Base-by-base conservation (phyloP, 2,329 filamentous ascomycete species). In the Neofusicoccum sp. region DNA sequence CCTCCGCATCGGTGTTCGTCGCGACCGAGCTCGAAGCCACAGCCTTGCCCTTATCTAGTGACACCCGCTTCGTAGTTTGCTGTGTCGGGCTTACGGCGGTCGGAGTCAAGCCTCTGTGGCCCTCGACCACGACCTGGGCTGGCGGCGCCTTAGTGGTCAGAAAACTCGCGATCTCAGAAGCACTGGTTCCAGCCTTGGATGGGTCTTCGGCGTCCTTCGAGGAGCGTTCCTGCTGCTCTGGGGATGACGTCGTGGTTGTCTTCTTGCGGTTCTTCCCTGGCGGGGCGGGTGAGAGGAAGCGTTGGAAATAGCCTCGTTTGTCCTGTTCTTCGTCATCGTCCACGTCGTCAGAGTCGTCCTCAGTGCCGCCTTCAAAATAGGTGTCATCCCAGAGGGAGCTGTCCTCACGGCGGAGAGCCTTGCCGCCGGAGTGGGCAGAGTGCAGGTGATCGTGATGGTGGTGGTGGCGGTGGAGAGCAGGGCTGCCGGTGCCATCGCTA, bases 331-430 rank as follows among this genome's bases (percentile, higher is more conserved):
- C 48, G 30, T 75, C 73, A 36, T 76, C 74, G 6, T 63, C 54
- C 3, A 76, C 70, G 14, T 78, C 78, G 38, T 81, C 79, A 6
- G 64, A 58, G 4, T 76, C 76, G 36, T 79, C 76, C 49, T 80
- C 77, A 8, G 73, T 77, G n/a, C 77, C 78, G 16, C 73, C 76
- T 40, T 80, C 79, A 58, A 82, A 80, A 59, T 79, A 79, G 2
- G 74, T 68, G 41, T 81, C 79, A 58, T 81, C 79, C 80, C 80
- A 82, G 3, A 74, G 68, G 2, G 69, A 72, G n/a, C 77, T 79
- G 33, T 77, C 74, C 61, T 74, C 71, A 53, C 76, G 73, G 6
- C 41, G 41, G 8, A 54, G 30, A 2, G 20, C 16, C 49, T 48
- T 53, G 38, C 51, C 40, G 11, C 38, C 16, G 16, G 28, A 31